Evolutionary conservation across 495 filamentous ascomycete species (phyloP).

Genomic region (Neurospora tetrasperma): DNA sequence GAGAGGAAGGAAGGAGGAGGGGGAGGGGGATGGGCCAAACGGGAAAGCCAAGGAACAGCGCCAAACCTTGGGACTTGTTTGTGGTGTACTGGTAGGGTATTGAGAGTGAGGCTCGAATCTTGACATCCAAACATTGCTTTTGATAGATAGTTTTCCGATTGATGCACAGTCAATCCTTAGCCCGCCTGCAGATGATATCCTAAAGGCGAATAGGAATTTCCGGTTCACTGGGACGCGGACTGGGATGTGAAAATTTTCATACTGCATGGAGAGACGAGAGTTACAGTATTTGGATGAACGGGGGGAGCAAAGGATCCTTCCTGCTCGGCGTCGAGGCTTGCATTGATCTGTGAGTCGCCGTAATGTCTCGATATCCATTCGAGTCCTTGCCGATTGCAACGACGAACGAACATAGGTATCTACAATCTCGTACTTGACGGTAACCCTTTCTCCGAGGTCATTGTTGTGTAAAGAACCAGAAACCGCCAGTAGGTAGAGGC

Average conservation of each 20-base stretch:
- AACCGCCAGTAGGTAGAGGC: neutral
- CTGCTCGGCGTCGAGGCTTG: neutral
- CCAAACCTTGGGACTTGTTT: neutral
- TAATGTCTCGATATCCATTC: neutral
- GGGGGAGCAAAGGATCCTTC: neutral
- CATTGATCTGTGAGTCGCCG: neutral
- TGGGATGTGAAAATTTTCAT: neutral
- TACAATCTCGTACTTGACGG: neutral
- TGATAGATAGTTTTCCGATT: neutral
- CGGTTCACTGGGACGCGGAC: neutral
- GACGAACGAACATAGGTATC: too few species aligned
- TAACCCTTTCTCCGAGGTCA: too few species aligned
- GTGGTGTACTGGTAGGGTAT: neutral
- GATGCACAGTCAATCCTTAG: neutral
- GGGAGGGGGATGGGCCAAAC: neutral
- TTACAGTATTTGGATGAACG: neutral
- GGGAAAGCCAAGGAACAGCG: neutral
- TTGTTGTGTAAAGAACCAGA: neutral
- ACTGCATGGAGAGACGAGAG: neutral
- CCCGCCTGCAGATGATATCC: neutral
- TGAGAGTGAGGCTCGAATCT: neutral
- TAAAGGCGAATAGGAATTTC: neutral
- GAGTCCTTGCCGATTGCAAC: neutral
- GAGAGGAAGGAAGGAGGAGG: neutral
- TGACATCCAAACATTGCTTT: neutral